Base-by-base conservation (phyloP, 1,284 basidiomycete species). In the Ceratobasidium sp. region DNA sequence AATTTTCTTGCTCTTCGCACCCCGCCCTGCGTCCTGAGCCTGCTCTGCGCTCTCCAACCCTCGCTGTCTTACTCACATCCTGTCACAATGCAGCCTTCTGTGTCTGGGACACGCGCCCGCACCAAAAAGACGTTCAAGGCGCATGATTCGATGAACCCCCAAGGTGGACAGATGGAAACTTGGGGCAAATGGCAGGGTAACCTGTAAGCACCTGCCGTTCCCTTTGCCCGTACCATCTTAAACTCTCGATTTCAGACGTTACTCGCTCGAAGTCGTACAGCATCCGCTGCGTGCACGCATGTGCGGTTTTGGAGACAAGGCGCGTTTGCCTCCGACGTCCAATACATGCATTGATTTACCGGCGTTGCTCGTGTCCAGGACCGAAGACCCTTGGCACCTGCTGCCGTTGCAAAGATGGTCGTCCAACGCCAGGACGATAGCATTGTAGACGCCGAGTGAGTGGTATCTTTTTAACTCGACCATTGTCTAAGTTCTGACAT, bases 281-380 rank as follows among this genome's bases (percentile, higher is more conserved):
- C 88, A 96, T 77, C 94, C 94, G 41, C 81, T 93, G 59, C 87
- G 94, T 53, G 94, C 94, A 43, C 88, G 94, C 76, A 96, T 96
- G 88, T 96, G 94, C 80, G 94, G 94, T 3, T 96, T 96, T 81
- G 94, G 94, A 65, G 94, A 96, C 84, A 96, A 96, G 85, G 94
- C 94, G 75, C 72, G 83, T 80, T 39, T 18, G 57, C 16, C 50
- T 39, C 65, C 28, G 18, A 41, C 43, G 18, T 50, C 41, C 16
- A 70, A 45, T 53, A 21, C 41, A 36, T 30, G 34, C 41, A 60
- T 48, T 74, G 71, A 32, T 64, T 74, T 50, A 48, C 57, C 18
- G 46, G 64, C 62, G 58, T 48, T 76, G 55, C 72, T 73, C 65
- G 18, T 67, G 74, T 57, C 67, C 76, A 96, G 93, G 94, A 97